Evolutionary conservation across 352 stramenopile species (phyloP).

Genomic region (Pythium guiyangense): DNA sequence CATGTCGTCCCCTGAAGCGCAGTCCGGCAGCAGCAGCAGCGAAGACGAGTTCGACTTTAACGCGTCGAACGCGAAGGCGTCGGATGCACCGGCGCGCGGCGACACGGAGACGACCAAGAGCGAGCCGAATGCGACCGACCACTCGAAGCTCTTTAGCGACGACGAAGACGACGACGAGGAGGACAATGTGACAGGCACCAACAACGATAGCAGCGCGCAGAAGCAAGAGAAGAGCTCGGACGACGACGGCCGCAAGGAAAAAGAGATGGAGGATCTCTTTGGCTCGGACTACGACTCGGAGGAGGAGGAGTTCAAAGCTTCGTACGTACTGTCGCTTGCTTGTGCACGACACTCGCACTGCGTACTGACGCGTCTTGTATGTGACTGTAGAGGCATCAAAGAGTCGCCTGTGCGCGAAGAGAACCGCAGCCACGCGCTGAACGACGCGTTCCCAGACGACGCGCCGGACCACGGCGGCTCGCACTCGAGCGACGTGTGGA

Average conservation of each 20-base stretch:
- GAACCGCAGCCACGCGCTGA: slow-evolving; percentile 23
- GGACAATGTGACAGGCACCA: slow-evolving; percentile 26
- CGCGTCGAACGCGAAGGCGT: slow-evolving; percentile 19
- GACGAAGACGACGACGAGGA: slow-evolving; percentile 57
- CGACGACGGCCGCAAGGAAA: slow-evolving; percentile 44
- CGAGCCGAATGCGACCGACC: slow-evolving; percentile 16
- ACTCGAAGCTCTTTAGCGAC: slow-evolving; percentile 66
- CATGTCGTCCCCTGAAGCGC: slow-evolving; percentile 78
- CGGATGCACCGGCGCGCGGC: neutral
- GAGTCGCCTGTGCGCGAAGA: slow-evolving; percentile 72
- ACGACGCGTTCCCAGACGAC: slow-evolving; percentile 45
- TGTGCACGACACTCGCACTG: neutral
- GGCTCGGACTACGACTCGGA: slow-evolving; percentile 87
- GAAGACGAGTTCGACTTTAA: slow-evolving; percentile 77
- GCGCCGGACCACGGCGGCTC: slow-evolving; percentile 25
- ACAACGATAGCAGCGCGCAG: slow-evolving; percentile 37
- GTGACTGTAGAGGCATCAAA: slow-evolving; percentile 64
- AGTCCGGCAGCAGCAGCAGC: slow-evolving; percentile 52
- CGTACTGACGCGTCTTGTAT: neutral
- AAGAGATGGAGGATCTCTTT: slow-evolving; percentile 88
- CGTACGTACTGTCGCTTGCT: slow-evolving; percentile 30
- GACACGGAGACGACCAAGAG: neutral
- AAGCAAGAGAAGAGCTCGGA: slow-evolving; percentile 28
- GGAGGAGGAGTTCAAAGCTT: slow-evolving; percentile 86
- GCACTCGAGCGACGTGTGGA: slow-evolving; percentile 55